Base-by-base conservation (phyloP, 768 basidiomycete genomes). In the Leccinum subgranulosum region DNA sequence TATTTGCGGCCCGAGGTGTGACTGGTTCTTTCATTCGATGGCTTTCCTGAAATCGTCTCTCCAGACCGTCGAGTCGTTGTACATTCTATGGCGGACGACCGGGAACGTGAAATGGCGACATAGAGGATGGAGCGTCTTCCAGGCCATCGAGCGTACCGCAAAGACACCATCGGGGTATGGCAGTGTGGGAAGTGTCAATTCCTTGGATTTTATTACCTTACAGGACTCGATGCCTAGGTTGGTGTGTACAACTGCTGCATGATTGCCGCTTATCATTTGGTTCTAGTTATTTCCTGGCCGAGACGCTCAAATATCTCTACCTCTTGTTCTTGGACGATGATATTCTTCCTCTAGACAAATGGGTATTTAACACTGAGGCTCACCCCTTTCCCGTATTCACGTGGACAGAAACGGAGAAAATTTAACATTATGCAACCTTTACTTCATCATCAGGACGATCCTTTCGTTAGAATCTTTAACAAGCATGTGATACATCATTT, bases 141-240 rank as follows among this genome's bases (percentile, higher is more conserved):
- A 86, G 60, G 82, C 86, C 6, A 79, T 92, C 23, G 80, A 87
- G 68, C 76, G 73, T 29, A 75, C 84, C 60, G 77, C 86, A 15
- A 84, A 79, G 67, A 86, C 84, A 1, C 59, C 73, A 1, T 73
- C 69, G 41, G 89, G 87, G n/a, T 92, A 88, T 63, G 81, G 87
- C 1, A 83, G 74, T 57, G 69, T 90, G 45, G 62, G 63, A 52
- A 70, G 75, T 14, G 87, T 88, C 12, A 77, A 83, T 27, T 53
- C 63, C 19, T 61, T 69, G 1, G 73, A 76, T n/a, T 74, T 77
- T 1, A 53, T 77, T 1, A 53, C 62, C 12, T 72, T 76, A 64
- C 66, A 66, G 29, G 81, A 91, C 62, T 75, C 76, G 21, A 90
- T 90, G 87, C 89, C 90, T n/a, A 90, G 88, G 88, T 87, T 41